Evolutionary conservation across 306 rosid species (phyloP), one percentile per base, ranked within the genome.

Genomic region (Ammopiptanthus mongolicus): DNA sequence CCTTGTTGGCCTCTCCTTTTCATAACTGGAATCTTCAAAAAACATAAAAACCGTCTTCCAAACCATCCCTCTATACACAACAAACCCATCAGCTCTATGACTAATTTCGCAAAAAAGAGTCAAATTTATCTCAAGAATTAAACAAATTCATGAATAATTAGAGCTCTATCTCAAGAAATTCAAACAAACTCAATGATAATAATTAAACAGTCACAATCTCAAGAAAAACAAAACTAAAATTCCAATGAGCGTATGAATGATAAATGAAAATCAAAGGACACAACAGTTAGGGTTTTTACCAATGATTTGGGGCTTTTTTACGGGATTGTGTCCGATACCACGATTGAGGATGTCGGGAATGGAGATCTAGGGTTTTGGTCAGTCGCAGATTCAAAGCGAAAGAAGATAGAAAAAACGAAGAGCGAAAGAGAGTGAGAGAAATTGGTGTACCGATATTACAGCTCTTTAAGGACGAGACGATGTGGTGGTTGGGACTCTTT

Each of bases 1-100:
- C 91, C 87, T 75, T 61, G 86, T 77, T 64, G 82, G 88, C 86
- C 88, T 80, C 82, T 73, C 87, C 82, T 74, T 72, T 78, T 81
- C 76, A 73, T 53, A 82, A 75, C 74, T 78, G 34, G 70, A 36
- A 36, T 77, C 79, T 85, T 83, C 88, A 81, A 88, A 81, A 81
- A 74, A 79, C 83, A 76, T 62, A 71, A 73, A 65, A 82, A 86
- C 86, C 81, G 79, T 79, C 88, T 77, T 83, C 88, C 57, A 83
- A 78, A 80, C 80, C 83, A 74, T 78, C 84, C 65, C 56, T 72
- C 63, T 36, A 46, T 60, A 77, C 71, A 77, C 65, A 81, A 63
- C 48, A 69, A 61, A 80, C 8, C 50, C 61, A 81, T 73, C 50
- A 81, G 65, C 88, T 60, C 77, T 62, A 81, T 23, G 69, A 64